Conservation (phyloP, 2,329 filamentous ascomycete species). For the Stemphylium beticola region DNA sequence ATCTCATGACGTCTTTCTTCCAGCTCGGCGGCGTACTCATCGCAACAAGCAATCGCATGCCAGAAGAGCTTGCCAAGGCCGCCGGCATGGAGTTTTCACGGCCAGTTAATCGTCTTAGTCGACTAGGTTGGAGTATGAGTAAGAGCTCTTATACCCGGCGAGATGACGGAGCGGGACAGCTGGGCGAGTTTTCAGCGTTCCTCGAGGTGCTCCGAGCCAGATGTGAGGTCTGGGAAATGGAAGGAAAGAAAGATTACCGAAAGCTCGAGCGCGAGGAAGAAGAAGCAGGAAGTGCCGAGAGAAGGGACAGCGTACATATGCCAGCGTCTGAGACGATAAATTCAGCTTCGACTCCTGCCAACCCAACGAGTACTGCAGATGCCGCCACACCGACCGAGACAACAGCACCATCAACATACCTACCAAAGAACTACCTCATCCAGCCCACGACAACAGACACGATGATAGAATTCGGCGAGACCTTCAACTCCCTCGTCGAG, state of each 20-base stretch:
- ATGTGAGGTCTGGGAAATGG: slow-evolving; percentile 86
- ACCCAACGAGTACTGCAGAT: background rate
- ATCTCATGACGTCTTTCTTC: slow-evolving; percentile 80
- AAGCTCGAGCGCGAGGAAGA: slow-evolving; percentile 52
- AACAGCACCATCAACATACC: background rate
- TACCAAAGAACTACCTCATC: slow-evolving; percentile 47
- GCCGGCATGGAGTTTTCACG: slow-evolving; percentile 71
- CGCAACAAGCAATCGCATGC: slow-evolving; percentile 82
- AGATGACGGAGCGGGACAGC: slow-evolving; percentile 50
- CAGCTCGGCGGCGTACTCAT: slow-evolving; percentile 81
- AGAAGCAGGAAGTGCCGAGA: background rate
- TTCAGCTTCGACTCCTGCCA: background rate
- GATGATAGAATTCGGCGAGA: slow-evolving; percentile 26
- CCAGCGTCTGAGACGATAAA: background rate
- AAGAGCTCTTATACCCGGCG: slow-evolving; percentile 54
- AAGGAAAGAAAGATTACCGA: slow-evolving; percentile 72
- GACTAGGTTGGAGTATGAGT: slow-evolving; percentile 52
- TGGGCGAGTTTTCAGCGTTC: slow-evolving; percentile 77
- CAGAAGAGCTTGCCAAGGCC: slow-evolving; percentile 78
- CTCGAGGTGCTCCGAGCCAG: slow-evolving; percentile 76
- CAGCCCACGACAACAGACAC: slow-evolving; percentile 32
- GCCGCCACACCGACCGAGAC: background rate
- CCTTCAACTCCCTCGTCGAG: slow-evolving; percentile 31
- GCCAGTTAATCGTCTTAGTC: slow-evolving; percentile 53
- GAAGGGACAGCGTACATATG: slow-evolving; percentile 7